Evolutionary conservation across 306 rosid genomes (phyloP).

Genomic region (Spatholobus suberectus): DNA sequence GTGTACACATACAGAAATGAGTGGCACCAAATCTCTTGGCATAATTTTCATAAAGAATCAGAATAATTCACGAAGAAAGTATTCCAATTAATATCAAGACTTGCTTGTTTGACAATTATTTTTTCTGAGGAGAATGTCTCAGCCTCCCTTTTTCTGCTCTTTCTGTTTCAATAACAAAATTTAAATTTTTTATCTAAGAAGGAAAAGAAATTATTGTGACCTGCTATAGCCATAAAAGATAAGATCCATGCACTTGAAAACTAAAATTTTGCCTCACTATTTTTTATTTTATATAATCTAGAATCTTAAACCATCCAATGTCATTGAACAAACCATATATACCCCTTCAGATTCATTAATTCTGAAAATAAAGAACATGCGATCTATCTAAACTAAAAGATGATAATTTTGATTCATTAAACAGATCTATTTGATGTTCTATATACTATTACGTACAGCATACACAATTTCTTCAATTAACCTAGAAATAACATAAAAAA

Average conservation of each 20-base stretch:
- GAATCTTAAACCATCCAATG: background rate
- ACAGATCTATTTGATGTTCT: background rate
- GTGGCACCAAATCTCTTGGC: background rate
- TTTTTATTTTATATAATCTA: background rate
- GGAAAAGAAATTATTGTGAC: background rate
- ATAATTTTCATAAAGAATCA: constrained; percentile 14
- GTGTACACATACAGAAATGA: constrained; percentile 4
- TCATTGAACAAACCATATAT: background rate
- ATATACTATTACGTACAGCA: background rate
- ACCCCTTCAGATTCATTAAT: background rate
- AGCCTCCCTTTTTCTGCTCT: background rate
- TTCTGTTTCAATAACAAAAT: background rate
- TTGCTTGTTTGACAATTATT: background rate
- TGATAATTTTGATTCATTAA: background rate
- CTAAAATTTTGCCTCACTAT: background rate
- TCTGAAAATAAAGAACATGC: background rate
- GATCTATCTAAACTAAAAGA: constrained; percentile 3
- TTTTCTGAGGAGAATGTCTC: background rate
- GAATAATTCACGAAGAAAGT: background rate
- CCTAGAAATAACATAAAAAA: background rate
- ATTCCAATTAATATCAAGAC: background rate
- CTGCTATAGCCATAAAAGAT: background rate
- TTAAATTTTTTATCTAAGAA: background rate
- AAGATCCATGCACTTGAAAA: background rate
- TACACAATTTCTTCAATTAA: background rate